phyloP scores from a whole-genome alignment of 108 stramenopile genomes.

The Nannochloropsis oceanica region DNA sequence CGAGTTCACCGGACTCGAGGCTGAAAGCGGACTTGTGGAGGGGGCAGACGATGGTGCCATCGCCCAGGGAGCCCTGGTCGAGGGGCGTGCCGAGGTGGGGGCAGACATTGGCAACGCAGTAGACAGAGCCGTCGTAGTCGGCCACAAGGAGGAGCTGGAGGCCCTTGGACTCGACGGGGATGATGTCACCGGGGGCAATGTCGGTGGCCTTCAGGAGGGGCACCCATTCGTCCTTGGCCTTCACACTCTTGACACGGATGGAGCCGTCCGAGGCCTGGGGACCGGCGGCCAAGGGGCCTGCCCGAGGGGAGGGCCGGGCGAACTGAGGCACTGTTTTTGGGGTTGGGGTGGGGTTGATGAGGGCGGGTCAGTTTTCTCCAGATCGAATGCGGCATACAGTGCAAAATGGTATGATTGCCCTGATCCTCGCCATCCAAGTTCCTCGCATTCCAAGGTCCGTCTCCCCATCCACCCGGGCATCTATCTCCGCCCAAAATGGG shows the following conservation, averaged over 20 bases:
- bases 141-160: conserved; percentile 38
- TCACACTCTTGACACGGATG: not conserved
- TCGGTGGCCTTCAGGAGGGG: conserved; percentile 43
- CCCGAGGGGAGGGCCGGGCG: not conserved
- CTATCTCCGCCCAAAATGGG: no score
- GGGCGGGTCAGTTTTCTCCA: no score
- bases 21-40: conserved; percentile 82
- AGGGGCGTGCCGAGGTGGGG: conserved; percentile 90
- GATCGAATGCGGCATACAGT: no score
- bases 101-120: conserved; percentile 81
- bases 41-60: conserved; percentile 85
- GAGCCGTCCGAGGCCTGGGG: not conserved
- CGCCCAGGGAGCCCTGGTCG: conserved; percentile 67
- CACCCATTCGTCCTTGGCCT: conserved; percentile 35
- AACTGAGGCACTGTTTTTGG: not conserved
- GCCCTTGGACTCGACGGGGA: conserved; percentile 60
- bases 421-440: no score
- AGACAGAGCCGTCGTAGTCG: conserved; percentile 36
- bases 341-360: no score
- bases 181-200: conserved; percentile 69
- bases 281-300: not conserved
- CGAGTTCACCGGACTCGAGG: conserved; percentile 67
- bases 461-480: no score
- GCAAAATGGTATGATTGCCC: no score
- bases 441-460: no score